Percentiles rank a stretch among this genome's conserved stretches.
Evolutionary conservation across 257 asterid genomes (phyloP).

Genomic region (Capsicum baccatum): DNA sequence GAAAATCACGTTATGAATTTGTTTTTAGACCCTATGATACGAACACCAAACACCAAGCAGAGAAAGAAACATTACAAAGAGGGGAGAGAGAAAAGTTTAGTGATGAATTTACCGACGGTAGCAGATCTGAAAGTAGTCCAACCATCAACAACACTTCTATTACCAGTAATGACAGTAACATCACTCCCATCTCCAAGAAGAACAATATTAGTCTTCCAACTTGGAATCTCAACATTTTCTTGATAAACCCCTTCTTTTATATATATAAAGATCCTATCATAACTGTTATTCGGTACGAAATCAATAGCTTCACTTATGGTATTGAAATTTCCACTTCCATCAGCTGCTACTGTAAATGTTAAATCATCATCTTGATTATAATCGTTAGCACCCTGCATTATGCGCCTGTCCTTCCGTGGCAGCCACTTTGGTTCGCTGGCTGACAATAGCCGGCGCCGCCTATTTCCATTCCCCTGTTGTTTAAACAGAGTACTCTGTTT

Average conservation of each 20-base stretch:
- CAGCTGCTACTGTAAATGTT: constrained; percentile 69
- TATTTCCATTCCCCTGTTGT: constrained; percentile 31
- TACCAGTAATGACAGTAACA: constrained; percentile 61
- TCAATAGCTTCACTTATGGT: constrained; percentile 61
- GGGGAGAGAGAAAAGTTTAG: not conserved
- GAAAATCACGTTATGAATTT: not conserved
- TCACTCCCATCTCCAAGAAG: constrained; percentile 83
- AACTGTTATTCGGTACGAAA: constrained; percentile 69
- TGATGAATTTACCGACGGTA: constrained; percentile 63
- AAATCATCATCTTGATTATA: constrained; percentile 41
- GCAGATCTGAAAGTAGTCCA: constrained; percentile 99
- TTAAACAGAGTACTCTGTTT: constrained; percentile 26
- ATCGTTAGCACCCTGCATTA: constrained; percentile 55
- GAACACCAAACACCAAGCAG: too few species aligned
- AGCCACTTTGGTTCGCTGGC: constrained; percentile 64
- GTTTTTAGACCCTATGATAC: too few species aligned
- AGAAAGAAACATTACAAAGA: not conserved
- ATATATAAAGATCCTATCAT: constrained; percentile 55
- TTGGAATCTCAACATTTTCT: constrained; percentile 85
- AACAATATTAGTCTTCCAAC: constrained; percentile 72
- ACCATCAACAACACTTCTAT: constrained; percentile 65
- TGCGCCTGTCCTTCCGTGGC: constrained; percentile 46
- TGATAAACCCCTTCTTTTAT: constrained; percentile 66
- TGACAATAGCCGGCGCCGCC: constrained; percentile 61
- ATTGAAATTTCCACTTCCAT: constrained; percentile 75